These are phyloP conservation scores for Mycena alexandri DNA, from an alignment of 768 basidiomycete genomes.

Conservation along the genomic window DNA sequence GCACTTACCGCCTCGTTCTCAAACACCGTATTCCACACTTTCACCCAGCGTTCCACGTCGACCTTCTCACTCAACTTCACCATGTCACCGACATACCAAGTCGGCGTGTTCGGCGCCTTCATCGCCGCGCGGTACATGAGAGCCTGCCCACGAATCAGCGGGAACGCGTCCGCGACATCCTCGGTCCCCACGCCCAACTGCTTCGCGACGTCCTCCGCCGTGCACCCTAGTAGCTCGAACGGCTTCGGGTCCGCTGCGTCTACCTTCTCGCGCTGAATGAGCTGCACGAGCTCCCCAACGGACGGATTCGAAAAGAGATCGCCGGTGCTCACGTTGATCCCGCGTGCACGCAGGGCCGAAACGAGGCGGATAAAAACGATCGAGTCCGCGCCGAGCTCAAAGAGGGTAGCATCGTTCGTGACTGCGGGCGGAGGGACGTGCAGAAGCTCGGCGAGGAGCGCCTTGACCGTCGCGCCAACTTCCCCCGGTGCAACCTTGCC, in stretches of 20 bases:
- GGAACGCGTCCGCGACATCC: constrained; percentile 20
- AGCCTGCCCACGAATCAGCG: constrained; percentile 15
- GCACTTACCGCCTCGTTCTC: constrained; percentile 18
- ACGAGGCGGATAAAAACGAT: constrained; percentile 25
- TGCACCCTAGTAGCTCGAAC: neutral
- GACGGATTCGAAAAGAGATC: constrained; percentile 13
- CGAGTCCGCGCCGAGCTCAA: constrained; percentile 24
- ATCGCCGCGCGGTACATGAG: constrained; percentile 19
- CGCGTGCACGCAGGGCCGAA: constrained; percentile 16
- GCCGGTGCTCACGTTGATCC: neutral
- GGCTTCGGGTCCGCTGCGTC: constrained; percentile 5
- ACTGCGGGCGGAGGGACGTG: neutral
- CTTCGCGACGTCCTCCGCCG: constrained; percentile 2
- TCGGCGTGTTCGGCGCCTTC: constrained; percentile 4
- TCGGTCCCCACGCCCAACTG: constrained; percentile 9
- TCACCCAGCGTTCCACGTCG: constrained; percentile 13
- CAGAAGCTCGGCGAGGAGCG: constrained; percentile 11
- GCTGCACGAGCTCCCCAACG: constrained; percentile 11
- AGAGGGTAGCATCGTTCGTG: constrained; percentile 10
- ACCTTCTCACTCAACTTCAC: constrained; percentile 8
- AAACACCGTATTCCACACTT: constrained; percentile 16
- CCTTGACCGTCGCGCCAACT: constrained; percentile 14
- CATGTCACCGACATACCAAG: constrained; percentile 6
- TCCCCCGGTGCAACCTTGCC: neutral
- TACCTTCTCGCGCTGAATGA: neutral